Evolutionary conservation across 306 rosid genomes (phyloP).

Genomic region (Echinosophora koreensis): DNA sequence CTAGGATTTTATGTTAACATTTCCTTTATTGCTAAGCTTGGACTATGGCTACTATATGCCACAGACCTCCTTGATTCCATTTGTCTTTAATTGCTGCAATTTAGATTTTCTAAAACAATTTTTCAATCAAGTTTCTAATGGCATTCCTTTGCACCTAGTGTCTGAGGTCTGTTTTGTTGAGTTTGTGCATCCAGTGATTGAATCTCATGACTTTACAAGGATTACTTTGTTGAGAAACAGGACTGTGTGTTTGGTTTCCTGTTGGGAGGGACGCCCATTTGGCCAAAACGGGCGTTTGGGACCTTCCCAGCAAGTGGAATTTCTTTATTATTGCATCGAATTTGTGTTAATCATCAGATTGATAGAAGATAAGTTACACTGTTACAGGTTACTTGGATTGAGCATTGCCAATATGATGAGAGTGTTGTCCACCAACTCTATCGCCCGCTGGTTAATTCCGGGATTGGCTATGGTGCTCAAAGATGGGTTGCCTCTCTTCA

Average conservation of each 20-base stretch:
- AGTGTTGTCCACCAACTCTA: slow-evolving; percentile 68
- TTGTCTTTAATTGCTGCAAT: slow-evolving; percentile 10
- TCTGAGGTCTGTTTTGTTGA: slow-evolving; percentile 14
- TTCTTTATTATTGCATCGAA: slow-evolving; percentile 20
- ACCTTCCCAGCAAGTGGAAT: too few species aligned
- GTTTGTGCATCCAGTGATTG: background rate
- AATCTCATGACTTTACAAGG: background rate
- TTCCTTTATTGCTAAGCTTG: slow-evolving; percentile 37
- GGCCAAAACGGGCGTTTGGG: too few species aligned
- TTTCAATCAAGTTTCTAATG: background rate
- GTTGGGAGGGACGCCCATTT: too few species aligned
- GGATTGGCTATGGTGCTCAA: slow-evolving; percentile 84
- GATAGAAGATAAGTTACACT: slow-evolving; percentile 13
- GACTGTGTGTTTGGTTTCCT: too few species aligned
- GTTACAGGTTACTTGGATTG: slow-evolving; percentile 89
- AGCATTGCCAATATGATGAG: slow-evolving; percentile 83
- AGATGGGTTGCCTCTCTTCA: slow-evolving; percentile 89
- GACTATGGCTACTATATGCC: slow-evolving; percentile 16
- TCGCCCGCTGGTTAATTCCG: slow-evolving; percentile 61
- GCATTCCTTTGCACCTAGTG: background rate
- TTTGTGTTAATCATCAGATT: background rate
- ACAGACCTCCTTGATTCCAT: background rate
- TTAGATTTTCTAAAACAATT: background rate
- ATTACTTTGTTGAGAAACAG: background rate
- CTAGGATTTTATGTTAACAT: slow-evolving; percentile 45